Conservation (phyloP, 495 filamentous ascomycete species). For the Penicillium odoratum region DNA sequence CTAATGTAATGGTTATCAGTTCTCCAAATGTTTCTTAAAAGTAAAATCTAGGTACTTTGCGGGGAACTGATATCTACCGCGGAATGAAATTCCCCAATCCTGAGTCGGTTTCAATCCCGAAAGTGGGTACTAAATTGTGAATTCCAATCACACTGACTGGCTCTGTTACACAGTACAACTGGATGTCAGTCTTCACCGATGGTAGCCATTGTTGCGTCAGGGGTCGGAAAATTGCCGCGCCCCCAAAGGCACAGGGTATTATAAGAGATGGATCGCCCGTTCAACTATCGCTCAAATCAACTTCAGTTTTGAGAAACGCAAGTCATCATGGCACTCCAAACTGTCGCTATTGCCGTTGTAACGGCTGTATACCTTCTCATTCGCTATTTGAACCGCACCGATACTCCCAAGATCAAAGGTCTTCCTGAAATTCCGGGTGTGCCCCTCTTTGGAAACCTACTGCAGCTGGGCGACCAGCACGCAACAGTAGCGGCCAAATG, state of each 20-base stretch:
- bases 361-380: slow-evolving; percentile 52
- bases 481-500: slow-evolving; percentile 53
- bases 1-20: too few relatives aligned
- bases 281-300: neutral
- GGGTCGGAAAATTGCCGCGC: slow-evolving; percentile 16
- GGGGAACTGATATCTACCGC: neutral
- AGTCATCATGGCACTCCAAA: slow-evolving; percentile 44
- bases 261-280: neutral
- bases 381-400: slow-evolving; percentile 56
- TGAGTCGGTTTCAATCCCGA: neutral
- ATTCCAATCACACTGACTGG: slow-evolving; percentile 7
- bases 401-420: slow-evolving; percentile 62
- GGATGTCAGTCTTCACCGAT: slow-evolving; percentile 6
- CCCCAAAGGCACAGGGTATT: neutral
- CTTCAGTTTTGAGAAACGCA: neutral
- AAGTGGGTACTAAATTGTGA: neutral
- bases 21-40: too few relatives aligned
- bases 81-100: slow-evolving; percentile 13
- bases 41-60: neutral
- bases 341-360: slow-evolving; percentile 40
- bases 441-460: slow-evolving; percentile 63
- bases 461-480: slow-evolving; percentile 59
- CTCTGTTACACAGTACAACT: neutral
- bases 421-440: slow-evolving; percentile 63
- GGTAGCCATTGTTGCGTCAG: neutral